phyloP scores from a whole-genome alignment of 176 grass and related monocot genomes.

The Pontederia paniculata region DNA sequence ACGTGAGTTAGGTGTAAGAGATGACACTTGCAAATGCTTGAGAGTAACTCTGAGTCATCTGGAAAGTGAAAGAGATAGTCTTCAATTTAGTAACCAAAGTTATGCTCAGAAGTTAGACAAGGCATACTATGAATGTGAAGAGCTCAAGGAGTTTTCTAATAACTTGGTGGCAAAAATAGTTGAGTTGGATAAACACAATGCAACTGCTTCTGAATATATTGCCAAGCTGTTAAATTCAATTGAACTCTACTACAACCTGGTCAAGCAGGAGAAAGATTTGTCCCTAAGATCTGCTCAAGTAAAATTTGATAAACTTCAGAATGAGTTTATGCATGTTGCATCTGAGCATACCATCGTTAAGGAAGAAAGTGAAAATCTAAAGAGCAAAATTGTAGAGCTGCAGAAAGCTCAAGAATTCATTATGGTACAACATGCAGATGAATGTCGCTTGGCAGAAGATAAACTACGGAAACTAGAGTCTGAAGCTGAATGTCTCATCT shows the following conservation, averaged over 20 bases:
- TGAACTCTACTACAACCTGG: slow-evolving; percentile 49
- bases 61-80: slow-evolving; percentile 52
- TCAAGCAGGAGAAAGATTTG: slow-evolving; percentile 57
- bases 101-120: slow-evolving; percentile 47
- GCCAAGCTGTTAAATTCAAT: slow-evolving; percentile 44
- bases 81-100: slow-evolving; percentile 44
- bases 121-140: slow-evolving; percentile 38
- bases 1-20: slow-evolving; percentile 56
- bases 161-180: slow-evolving; percentile 40
- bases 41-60: slow-evolving; percentile 39
- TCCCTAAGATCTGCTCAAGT: slow-evolving; percentile 33
- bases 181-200: slow-evolving; percentile 57
- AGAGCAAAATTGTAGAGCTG: slow-evolving; percentile 56
- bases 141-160: slow-evolving; percentile 40
- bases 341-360: slow-evolving; percentile 51
- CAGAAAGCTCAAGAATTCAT: slow-evolving; percentile 74
- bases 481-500: slow-evolving; percentile 55
- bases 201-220: slow-evolving; percentile 39
- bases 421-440: slow-evolving; percentile 91
- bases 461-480: slow-evolving; percentile 57
- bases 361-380: slow-evolving; percentile 49
- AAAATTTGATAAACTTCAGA: slow-evolving; percentile 58
- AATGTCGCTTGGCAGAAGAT: slow-evolving; percentile 70
- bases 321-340: slow-evolving; percentile 32
- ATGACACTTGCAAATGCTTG: slow-evolving; percentile 45